phyloP scores from a whole-genome alignment of 2,329 filamentous ascomycete species.

The Exophiala bonariae region DNA sequence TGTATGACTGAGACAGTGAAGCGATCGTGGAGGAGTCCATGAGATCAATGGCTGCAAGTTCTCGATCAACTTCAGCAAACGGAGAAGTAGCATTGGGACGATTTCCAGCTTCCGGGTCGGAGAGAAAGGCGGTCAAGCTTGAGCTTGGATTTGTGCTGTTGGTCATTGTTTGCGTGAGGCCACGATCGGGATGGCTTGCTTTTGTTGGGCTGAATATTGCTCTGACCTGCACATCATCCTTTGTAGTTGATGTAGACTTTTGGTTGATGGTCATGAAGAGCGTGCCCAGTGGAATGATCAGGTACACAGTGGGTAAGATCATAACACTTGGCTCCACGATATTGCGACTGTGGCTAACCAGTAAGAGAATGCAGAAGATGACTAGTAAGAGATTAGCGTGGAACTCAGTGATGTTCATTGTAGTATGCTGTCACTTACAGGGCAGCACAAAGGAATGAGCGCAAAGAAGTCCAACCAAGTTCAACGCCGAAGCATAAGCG shows the following conservation, averaged over 20 bases:
- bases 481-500: slow-evolving; percentile 21
- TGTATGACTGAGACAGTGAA: no score
- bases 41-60: no score
- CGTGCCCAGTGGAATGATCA: slow-evolving; percentile 20
- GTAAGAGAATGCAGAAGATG: slow-evolving; percentile 21
- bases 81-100: no score
- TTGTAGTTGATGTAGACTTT: neutral
- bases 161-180: slow-evolving; percentile 5
- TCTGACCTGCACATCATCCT: neutral
- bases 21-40: no score
- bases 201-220: neutral
- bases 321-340: slow-evolving; percentile 14
- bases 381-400: slow-evolving; percentile 10
- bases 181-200: neutral
- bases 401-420: no score
- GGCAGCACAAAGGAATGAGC: slow-evolving; percentile 22
- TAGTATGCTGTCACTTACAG: slow-evolving; percentile 18
- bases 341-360: slow-evolving; percentile 6
- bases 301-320: slow-evolving; percentile 20
- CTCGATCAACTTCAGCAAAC: no score
- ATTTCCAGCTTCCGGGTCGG: no score
- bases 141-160: no score
- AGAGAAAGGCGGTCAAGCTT: no score
- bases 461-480: slow-evolving; percentile 20
- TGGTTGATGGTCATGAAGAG: slow-evolving; percentile 24